Percentiles rank a stretch among this genome's conserved stretches.
Conservation (phyloP, 2,329 filamentous ascomycete species). For the Pseudogymnoascus pannorum region DNA sequence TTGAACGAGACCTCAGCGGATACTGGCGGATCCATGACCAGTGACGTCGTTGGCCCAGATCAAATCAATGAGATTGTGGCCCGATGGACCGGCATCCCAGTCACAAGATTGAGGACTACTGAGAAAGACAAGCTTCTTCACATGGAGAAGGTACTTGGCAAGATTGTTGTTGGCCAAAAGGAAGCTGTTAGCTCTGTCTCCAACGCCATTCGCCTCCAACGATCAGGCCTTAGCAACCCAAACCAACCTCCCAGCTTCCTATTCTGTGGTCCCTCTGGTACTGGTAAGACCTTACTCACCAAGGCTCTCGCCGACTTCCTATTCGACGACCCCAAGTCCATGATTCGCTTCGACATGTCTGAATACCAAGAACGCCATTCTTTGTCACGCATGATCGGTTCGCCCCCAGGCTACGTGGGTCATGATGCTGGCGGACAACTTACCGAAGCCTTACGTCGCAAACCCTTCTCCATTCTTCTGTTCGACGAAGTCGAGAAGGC, state of each 20-base stretch:
- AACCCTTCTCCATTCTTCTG: slow-evolving; percentile 93
- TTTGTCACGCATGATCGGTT: slow-evolving; percentile 94
- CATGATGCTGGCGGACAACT: slow-evolving; percentile 94
- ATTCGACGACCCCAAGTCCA: slow-evolving; percentile 92
- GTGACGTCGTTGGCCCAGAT: slow-evolving; percentile 89
- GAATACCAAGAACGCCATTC: slow-evolving; percentile 98
- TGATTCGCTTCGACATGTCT: slow-evolving; percentile 99
- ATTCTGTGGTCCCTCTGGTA: slow-evolving; percentile 97
- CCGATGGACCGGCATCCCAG: slow-evolving; percentile 96
- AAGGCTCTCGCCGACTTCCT: slow-evolving; percentile 97
- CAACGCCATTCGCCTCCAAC: slow-evolving; percentile 90
- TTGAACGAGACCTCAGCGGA: slow-evolving; percentile 51
- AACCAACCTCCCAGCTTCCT: slow-evolving; percentile 97
- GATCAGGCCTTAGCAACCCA: slow-evolving; percentile 88
- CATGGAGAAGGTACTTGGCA: slow-evolving; percentile 82
- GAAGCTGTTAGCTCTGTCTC: slow-evolving; percentile 90
- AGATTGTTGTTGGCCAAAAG: slow-evolving; percentile 85
- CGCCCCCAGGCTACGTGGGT: slow-evolving; percentile 92
- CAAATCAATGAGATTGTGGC: slow-evolving; percentile 99
- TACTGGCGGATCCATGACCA: slow-evolving; percentile 66
- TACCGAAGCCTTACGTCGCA: slow-evolving; percentile 86
- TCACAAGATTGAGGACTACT: slow-evolving; percentile 85
- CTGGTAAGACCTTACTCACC: slow-evolving; percentile 93
- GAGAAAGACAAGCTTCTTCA: slow-evolving; percentile 98
- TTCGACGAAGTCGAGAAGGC: slow-evolving; percentile 99